These are phyloP conservation scores for Priceomyces melissophilus DNA, from an alignment of 805 yeast species.

Conservation along the genomic window DNA sequence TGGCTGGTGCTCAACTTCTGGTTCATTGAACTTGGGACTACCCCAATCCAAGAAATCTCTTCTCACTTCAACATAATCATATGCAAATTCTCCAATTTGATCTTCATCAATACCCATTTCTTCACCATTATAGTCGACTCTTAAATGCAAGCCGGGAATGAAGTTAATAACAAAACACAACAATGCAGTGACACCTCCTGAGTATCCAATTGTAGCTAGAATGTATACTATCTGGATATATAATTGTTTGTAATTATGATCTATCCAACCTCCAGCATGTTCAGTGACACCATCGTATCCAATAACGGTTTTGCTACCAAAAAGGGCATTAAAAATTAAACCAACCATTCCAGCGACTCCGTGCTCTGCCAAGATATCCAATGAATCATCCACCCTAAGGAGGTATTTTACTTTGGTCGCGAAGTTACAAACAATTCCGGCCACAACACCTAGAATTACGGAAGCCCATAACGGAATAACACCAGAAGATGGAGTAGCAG, in stretches of 20 bases:
- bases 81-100: slow-evolving; percentile 98
- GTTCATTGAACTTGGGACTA: slow-evolving; percentile 15
- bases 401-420: slow-evolving; percentile 83
- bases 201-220: slow-evolving; percentile 70
- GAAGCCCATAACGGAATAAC: slow-evolving; percentile 90
- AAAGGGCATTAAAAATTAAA: slow-evolving; percentile 79
- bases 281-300: slow-evolving; percentile 86
- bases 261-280: slow-evolving; percentile 89
- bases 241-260: slow-evolving; percentile 86
- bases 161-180: slow-evolving; percentile 70
- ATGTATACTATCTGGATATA: slow-evolving; percentile 86
- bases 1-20: slow-evolving; percentile 5
- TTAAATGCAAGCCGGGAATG: slow-evolving; percentile 77
- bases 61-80: slow-evolving; percentile 94
- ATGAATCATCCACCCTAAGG: slow-evolving; percentile 81
- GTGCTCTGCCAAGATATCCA: slow-evolving; percentile 98
- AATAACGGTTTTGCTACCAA: slow-evolving; percentile 82
- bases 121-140: slow-evolving; percentile 84
- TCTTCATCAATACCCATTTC: slow-evolving; percentile 91
- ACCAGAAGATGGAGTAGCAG: slow-evolving; percentile 95
- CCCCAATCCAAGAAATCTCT: slow-evolving; percentile 75
- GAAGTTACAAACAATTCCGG: slow-evolving; percentile 86
- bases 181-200: slow-evolving; percentile 70
- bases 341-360: slow-evolving; percentile 95
- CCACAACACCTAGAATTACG: slow-evolving; percentile 72